phyloP scores from a whole-genome alignment of 2,329 filamentous ascomycete species.

The Phialophora macrospora region DNA sequence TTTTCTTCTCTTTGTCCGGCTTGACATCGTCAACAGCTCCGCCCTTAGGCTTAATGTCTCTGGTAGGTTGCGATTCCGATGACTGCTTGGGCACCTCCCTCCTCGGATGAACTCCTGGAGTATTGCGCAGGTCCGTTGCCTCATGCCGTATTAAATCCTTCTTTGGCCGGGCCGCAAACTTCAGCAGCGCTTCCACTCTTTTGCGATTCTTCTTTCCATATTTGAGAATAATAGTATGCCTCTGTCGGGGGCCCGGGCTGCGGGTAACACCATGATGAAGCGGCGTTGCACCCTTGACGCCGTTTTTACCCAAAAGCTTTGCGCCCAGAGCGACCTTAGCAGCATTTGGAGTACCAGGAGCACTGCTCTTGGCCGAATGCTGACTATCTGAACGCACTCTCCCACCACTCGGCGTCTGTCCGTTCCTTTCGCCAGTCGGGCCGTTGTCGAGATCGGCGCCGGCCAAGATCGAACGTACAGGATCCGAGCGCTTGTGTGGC shows the following conservation, averaged over 20 bases:
- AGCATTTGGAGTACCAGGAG: conserved; percentile 30
- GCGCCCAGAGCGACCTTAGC: conserved; percentile 21
- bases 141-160: conserved; percentile 29
- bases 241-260: conserved; percentile 39
- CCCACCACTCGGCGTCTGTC: conserved; percentile 17
- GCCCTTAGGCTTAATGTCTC: conserved; percentile 19
- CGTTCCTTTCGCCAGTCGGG: conserved; percentile 18
- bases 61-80: conserved; percentile 35
- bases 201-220: conserved; percentile 57
- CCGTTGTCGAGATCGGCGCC: conserved; percentile 29
- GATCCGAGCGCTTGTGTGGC: conserved; percentile 31
- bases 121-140: conserved; percentile 8
- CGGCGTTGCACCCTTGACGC: conserved; percentile 25
- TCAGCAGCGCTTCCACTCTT: conserved; percentile 54
- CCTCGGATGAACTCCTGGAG: conserved; percentile 19
- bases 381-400: conserved; percentile 37
- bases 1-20: conserved; percentile 35
- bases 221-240: conserved; percentile 56
- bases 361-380: conserved; percentile 31
- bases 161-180: conserved; percentile 44
- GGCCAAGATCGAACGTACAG: conserved; percentile 35
- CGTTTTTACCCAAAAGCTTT: conserved; percentile 29
- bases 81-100: conserved; percentile 33
- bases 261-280: conserved; percentile 29
- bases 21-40: conserved; percentile 18